These are phyloP conservation scores for Yarrowia sp. DNA, from an alignment of 805 yeast genomes.

Conservation along the genomic window DNA sequence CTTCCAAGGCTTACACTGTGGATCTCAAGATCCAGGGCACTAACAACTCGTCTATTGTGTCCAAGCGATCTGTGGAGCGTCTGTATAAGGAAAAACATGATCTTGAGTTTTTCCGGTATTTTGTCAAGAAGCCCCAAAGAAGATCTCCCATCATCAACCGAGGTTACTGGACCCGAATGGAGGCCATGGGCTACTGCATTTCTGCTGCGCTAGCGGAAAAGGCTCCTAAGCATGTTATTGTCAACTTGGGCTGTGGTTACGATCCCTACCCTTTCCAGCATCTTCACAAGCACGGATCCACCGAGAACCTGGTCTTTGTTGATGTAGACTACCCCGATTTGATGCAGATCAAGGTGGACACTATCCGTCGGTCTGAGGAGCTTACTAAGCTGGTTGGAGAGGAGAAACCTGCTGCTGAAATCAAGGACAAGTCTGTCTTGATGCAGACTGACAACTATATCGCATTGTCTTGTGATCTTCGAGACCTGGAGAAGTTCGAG, in stretches of 20 bases:
- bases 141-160: conserved; percentile 79
- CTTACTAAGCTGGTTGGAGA: conserved; percentile 48
- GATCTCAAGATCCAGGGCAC: conserved; percentile 63
- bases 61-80: conserved; percentile 75
- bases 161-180: conserved; percentile 81
- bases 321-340: conserved; percentile 78
- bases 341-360: conserved; percentile 52
- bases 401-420: conserved; percentile 35
- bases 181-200: conserved; percentile 57
- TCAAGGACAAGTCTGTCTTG: not conserved
- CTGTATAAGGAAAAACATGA: conserved; percentile 41
- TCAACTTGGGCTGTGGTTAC: conserved; percentile 80
- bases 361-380: conserved; percentile 51
- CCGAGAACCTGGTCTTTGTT: conserved; percentile 49
- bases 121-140: conserved; percentile 64
- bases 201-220: conserved; percentile 45
- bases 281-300: conserved; percentile 37
- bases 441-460: conserved; percentile 49
- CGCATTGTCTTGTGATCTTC: conserved; percentile 66
- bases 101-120: conserved; percentile 56
- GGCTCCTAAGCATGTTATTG: conserved; percentile 43
- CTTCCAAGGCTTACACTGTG: conserved; percentile 8
- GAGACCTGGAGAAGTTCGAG: conserved; percentile 43
- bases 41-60: conserved; percentile 77
- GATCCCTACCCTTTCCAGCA: conserved; percentile 59